phyloP scores from a whole-genome alignment of 2,329 filamentous ascomycete genomes.

The Nectriaceae sp. region DNA sequence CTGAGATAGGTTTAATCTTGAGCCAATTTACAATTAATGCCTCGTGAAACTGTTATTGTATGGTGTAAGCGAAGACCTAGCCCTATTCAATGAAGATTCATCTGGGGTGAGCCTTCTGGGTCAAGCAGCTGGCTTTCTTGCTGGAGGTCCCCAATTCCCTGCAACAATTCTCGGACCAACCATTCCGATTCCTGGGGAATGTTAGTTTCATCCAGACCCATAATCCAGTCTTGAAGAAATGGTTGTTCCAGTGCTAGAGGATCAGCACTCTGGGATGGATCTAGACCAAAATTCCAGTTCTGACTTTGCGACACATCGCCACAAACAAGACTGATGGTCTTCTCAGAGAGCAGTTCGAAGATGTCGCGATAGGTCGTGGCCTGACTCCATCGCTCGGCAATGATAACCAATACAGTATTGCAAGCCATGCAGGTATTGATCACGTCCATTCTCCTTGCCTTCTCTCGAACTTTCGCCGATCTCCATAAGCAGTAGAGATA shows the following conservation, averaged over 20 bases:
- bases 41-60: not conserved
- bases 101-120: no score
- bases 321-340: conserved; percentile 20
- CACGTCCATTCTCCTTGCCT: conserved; percentile 21
- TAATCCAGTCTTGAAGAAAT: conserved; percentile 14
- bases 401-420: conserved; percentile 36
- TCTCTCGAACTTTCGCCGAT: conserved; percentile 13
- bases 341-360: conserved; percentile 31
- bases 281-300: not conserved
- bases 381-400: conserved; percentile 36
- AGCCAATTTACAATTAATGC: no score
- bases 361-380: conserved; percentile 36
- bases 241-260: conserved; percentile 7
- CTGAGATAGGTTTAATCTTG: no score
- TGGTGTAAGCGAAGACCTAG: not conserved
- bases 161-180: conserved; percentile 18
- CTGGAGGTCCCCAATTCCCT: conserved; percentile 13
- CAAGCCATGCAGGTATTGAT: conserved; percentile 37
- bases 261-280: not conserved
- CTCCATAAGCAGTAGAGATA: conserved; percentile 36
- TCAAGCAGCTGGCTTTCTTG: conserved; percentile 1
- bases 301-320: not conserved
- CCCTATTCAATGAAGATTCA: not conserved
- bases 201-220: conserved; percentile 8
- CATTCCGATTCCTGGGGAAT: conserved; percentile 16